These are phyloP conservation scores for Roridomyces roridus DNA, from an alignment of 768 basidiomycete species.

Conservation along the genomic window DNA sequence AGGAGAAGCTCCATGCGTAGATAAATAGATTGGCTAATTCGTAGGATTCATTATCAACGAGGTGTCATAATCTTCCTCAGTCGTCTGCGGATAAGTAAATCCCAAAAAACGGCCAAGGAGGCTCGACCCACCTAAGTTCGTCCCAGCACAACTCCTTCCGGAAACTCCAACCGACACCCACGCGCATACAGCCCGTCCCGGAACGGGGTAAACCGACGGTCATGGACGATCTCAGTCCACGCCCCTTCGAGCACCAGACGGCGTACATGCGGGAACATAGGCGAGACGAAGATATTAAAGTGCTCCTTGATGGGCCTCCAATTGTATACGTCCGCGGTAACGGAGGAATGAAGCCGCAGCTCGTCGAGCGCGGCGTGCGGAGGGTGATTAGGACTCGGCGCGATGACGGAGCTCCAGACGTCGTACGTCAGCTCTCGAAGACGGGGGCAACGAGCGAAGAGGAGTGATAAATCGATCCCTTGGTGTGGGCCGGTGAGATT, in stretches of 20 bases:
- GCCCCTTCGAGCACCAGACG: not conserved
- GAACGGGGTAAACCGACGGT: not conserved
- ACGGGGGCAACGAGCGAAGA: not conserved
- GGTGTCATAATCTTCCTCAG: not conserved
- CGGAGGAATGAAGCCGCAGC: not conserved
- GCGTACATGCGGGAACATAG: not conserved
- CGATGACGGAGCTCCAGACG: not conserved
- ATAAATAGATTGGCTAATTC: too few species aligned
- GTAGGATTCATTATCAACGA: too few species aligned
- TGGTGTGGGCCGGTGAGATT: not conserved
- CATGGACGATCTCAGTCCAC: not conserved
- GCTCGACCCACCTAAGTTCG: not conserved
- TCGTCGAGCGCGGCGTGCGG: not conserved
- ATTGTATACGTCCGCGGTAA: not conserved
- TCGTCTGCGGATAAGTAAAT: conserved; percentile 1
- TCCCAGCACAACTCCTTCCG: conserved; percentile 1
- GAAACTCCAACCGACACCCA: conserved; percentile 5
- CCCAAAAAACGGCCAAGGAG: not conserved
- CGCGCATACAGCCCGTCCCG: not conserved
- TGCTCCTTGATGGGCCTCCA: not conserved
- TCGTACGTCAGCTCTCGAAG: not conserved
- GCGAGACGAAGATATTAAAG: not conserved
- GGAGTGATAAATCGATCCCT: not conserved
- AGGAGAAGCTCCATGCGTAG: not conserved
- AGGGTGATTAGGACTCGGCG: not conserved